Base-by-base conservation (phyloP, 2,329 filamentous ascomycete genomes). In the Talaromyces sp. region DNA sequence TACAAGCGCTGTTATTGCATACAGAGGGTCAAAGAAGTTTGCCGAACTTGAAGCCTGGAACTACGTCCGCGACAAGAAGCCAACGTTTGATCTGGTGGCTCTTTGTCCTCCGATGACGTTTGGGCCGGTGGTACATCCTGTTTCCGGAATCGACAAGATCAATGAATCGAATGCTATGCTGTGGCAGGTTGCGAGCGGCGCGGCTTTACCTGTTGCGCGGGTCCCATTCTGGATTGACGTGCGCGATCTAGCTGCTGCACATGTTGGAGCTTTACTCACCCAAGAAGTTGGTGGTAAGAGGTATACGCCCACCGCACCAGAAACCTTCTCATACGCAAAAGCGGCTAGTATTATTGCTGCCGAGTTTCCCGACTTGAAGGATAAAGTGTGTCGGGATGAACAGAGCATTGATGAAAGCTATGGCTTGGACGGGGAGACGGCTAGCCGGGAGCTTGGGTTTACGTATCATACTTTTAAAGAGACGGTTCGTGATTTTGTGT, bases 41-140 rank as follows among this genome's bases (percentile, higher is more conserved):
- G 74, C 74, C 2, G 74, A 76, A 34, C 54, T 68, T 1, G 69
- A 68, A 8, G 73, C 72, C 5, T 76, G 73, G 74, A 64, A 72
- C 8, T 76, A 78, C 51, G 65, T 80, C 1, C 61, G 73, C 29
- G 69, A 75, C 38, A 66, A 74, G 17, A 76, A 77, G 10, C 75
- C 77, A 1, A 40, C 40, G 1, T 83, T 82, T 63, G 78, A 81
- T 40, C 65, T 83, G 17, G 80, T 80, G 5, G 76, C 79, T 0
- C 70, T 83, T 2, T 81, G 79, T 65, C 81, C 81, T 15, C 79
- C 80, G 0, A 79, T 82, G 75, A 78, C 77, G 0, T 82, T 82
- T 65, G 81, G 81, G 0, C 81, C 81, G 0, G 70, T 81, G 1
- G 75, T 76, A 1, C 77, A 81, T 61, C 77, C 78, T 2, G 70